Percentiles rank a stretch among this genome's conserved stretches.
These are phyloP conservation scores for Amanita rimosa DNA, from an alignment of 768 basidiomycete genomes.

Conservation along the genomic window DNA sequence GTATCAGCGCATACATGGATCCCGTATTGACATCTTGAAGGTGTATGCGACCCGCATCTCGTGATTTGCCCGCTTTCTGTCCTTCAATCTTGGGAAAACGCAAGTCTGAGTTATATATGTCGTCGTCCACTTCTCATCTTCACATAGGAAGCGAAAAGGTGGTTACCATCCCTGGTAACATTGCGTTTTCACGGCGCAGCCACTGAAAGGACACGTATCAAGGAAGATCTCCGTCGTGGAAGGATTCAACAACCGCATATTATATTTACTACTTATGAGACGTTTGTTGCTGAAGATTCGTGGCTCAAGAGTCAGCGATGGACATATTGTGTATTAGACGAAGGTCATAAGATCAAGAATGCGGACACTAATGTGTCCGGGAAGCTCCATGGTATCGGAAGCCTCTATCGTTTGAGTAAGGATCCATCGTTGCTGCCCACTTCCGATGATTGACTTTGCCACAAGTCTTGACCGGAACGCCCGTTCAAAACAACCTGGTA, in stretches of 20 bases:
- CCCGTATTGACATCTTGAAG: slow-evolving; percentile 12
- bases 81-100: slow-evolving; percentile 45
- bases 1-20: not conserved
- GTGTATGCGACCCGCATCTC: slow-evolving; percentile 47
- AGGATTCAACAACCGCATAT: slow-evolving; percentile 32
- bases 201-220: slow-evolving; percentile 45
- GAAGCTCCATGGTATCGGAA: slow-evolving; percentile 44
- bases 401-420: slow-evolving; percentile 45
- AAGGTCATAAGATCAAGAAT: slow-evolving; percentile 69
- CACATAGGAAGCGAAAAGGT: slow-evolving; percentile 37
- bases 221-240: slow-evolving; percentile 23
- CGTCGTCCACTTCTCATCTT: not conserved
- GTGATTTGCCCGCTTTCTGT: slow-evolving; percentile 68
- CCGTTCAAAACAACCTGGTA: slow-evolving; percentile 54
- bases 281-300: slow-evolving; percentile 39
- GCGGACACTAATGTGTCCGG: slow-evolving; percentile 39
- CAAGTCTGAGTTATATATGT: slow-evolving; percentile 12
- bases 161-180: slow-evolving; percentile 38
- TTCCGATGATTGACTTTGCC: not conserved
- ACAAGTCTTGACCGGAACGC: slow-evolving; percentile 61
- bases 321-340: slow-evolving; percentile 51
- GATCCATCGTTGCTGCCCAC: not conserved
- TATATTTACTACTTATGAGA: slow-evolving; percentile 61
- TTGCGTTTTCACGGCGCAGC: slow-evolving; percentile 53
- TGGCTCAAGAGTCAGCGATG: slow-evolving; percentile 54